These are phyloP conservation scores for Pythium phragmiticola DNA, from an alignment of 352 stramenopile genomes.

Conservation along the genomic window DNA sequence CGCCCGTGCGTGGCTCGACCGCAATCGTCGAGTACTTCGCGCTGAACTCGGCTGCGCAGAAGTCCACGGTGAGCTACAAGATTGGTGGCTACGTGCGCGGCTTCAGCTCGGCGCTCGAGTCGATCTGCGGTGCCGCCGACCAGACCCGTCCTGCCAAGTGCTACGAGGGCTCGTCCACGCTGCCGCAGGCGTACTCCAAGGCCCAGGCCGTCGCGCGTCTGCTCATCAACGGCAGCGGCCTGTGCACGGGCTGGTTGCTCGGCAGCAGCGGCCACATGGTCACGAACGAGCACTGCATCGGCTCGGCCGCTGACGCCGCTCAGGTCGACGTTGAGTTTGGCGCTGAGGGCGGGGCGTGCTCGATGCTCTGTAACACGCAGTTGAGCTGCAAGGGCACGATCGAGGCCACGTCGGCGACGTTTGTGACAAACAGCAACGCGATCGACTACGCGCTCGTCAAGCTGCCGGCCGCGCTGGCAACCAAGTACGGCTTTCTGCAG, in stretches of 20 bases:
- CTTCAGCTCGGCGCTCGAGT: no score
- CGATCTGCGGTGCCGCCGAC: constrained; percentile 31
- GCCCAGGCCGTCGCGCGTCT: constrained; percentile 31
- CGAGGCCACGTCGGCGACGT: constrained; percentile 18
- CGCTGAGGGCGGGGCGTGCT: constrained; percentile 25
- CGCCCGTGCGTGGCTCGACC: no score
- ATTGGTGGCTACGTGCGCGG: no score
- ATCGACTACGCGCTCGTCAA: constrained; percentile 27
- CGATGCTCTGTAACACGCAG: constrained; percentile 15
- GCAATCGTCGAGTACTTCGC: no score
- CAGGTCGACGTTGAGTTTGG: constrained; percentile 32
- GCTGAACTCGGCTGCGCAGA: no score
- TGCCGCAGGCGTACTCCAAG: constrained; percentile 19
- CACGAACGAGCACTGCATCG: constrained; percentile 31
- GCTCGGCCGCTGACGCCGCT: background rate
- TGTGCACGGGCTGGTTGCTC: constrained; percentile 36
- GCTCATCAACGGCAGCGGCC: constrained; percentile 25
- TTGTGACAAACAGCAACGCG: constrained; percentile 24
- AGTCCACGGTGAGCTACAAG: no score
- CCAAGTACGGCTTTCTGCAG: constrained; percentile 32
- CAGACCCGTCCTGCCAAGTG: constrained; percentile 33
- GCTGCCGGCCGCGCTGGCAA: constrained; percentile 11
- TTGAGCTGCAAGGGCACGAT: constrained; percentile 28
- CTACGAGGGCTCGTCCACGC: constrained; percentile 9
- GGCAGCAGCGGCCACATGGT: constrained; percentile 30